These are phyloP conservation scores for Phyllostachys edulis DNA, from an alignment of 176 grass and related monocot genomes.

Conservation along the genomic window DNA sequence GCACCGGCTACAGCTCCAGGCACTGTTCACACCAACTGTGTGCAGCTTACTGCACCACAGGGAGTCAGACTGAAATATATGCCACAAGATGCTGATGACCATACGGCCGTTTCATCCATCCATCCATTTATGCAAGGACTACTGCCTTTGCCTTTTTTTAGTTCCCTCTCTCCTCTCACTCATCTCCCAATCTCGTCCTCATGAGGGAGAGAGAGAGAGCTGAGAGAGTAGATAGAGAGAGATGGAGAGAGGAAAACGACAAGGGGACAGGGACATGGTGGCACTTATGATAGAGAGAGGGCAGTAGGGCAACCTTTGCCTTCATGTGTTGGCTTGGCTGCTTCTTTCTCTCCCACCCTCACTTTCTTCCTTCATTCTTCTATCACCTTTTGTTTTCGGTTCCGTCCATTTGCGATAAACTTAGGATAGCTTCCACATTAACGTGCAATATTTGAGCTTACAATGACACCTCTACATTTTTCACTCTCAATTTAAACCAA, in stretches of 20 bases:
- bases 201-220: not conserved
- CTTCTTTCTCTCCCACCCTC: not conserved
- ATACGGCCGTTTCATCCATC: slow-evolving; percentile 16
- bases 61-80: not conserved
- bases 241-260: slow-evolving; percentile 23
- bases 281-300: slow-evolving; percentile 31
- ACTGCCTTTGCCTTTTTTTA: not conserved
- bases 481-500: no score
- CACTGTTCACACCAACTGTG: slow-evolving; percentile 39
- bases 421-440: not conserved
- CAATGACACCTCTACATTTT: no score
- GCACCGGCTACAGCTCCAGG: slow-evolving; percentile 14
- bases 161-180: not conserved
- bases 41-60: slow-evolving; percentile 41
- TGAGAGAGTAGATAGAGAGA: no score
- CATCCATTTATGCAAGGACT: not conserved
- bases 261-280: slow-evolving; percentile 36
- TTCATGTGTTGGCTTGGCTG: not conserved
- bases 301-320: slow-evolving; percentile 33
- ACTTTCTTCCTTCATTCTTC: not conserved
- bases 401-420: slow-evolving; percentile 2
- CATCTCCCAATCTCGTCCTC: not conserved
- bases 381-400: slow-evolving; percentile 10
- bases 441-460: not conserved
- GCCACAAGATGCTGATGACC: not conserved